Evolutionary conservation across 2,329 filamentous ascomycete species (phyloP), one percentile per base, ranked within the genome.

Genomic region (Colletotrichum filicis): DNA sequence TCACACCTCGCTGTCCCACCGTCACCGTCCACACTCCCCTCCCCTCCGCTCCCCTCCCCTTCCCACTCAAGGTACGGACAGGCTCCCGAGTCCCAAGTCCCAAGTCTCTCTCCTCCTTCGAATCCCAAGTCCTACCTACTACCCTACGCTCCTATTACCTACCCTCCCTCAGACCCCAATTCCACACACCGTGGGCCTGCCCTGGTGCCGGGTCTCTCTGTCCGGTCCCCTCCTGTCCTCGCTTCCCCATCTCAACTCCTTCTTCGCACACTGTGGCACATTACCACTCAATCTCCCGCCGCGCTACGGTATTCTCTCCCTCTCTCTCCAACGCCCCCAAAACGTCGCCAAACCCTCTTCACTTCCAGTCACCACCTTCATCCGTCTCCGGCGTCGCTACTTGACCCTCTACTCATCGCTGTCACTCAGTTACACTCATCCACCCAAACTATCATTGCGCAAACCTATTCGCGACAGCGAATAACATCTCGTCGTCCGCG

Each of bases 191-290:
- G 16, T 16, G 37, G 37, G 42, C 28, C 42, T 49, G 42, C 42
- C 52, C 61, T 64, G 52, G 30, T 57, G 52, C 56, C 59, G 61
- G 58, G 35, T 35, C 60, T 57, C 19, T 12, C 69, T 55, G 65
- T 64, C 69, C 58, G 49, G 64, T 61, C 68, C 56, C 56, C 49
- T 49, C 35, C 52, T 52, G 53, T 69, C 59, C 46, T 73, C 66
- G 56, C 71, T 73, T 71, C 66, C 66, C 66, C 71, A 66, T 73
- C 66, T 69, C 60, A 70, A 70, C 65, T 68, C 65, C 66, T 55
- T 66, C 32, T 56, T 60, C 66, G 42, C 66, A 64, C 66, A 72
- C 58, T 68, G 46, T 66, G 60, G 55, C 62, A 58, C 26, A 57
- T 59, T 70, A 65, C 64, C 70, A 30, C 53, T 53, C 56, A 37